Evolutionary conservation across 2,329 filamentous ascomycete species (phyloP).

Genomic region (Phialophora expanda): DNA sequence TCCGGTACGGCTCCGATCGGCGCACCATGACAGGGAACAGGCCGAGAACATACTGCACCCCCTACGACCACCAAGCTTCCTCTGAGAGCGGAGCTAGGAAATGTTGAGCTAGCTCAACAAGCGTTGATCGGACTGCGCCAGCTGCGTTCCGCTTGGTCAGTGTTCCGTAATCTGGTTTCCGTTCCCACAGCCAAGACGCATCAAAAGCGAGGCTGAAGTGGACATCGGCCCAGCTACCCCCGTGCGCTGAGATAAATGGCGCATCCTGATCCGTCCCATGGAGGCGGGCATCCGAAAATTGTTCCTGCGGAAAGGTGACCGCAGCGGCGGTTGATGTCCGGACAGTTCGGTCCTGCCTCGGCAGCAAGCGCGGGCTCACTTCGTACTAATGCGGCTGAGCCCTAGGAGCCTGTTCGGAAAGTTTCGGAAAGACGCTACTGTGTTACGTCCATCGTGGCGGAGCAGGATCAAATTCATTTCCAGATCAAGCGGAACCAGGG

Average conservation of each 20-base stretch:
- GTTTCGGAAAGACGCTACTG: neutral
- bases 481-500: neutral
- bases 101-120: neutral
- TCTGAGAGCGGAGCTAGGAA: neutral
- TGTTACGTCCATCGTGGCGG: neutral
- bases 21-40: neutral
- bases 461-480: neutral
- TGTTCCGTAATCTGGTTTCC: neutral
- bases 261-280: conserved; percentile 2
- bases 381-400: neutral
- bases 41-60: neutral
- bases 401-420: neutral
- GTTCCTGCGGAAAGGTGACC: conserved; percentile 12
- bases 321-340: neutral
- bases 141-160: neutral
- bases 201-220: neutral
- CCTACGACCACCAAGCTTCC: neutral
- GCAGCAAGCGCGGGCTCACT: conserved; percentile 9
- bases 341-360: neutral
- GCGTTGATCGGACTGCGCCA: neutral
- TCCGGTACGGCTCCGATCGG: neutral
- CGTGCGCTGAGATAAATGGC: conserved; percentile 9
- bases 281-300: conserved; percentile 16
- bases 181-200: neutral
- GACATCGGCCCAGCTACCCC: neutral